phyloP scores from a whole-genome alignment of 805 yeast species.

The Ogataea haglerorum region DNA sequence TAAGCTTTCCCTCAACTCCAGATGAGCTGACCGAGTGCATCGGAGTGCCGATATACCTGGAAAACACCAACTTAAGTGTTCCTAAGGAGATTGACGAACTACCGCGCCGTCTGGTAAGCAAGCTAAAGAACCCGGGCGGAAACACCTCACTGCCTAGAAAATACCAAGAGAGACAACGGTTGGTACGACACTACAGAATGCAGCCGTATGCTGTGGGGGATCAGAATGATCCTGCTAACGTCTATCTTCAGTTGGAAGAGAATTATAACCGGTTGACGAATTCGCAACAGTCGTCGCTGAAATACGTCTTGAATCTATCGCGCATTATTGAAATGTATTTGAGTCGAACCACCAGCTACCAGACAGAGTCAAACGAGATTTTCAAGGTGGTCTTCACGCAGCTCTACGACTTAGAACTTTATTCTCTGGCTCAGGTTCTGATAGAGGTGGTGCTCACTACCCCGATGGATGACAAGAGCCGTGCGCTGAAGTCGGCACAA shows the following conservation, averaged over 20 bases:
- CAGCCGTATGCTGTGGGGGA: constrained; percentile 4
- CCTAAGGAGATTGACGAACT: constrained; percentile 9
- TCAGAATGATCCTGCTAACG: background rate
- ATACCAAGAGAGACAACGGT: background rate
- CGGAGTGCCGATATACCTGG: constrained; percentile 17
- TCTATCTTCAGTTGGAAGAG: background rate
- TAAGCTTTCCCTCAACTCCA: constrained; percentile 20
- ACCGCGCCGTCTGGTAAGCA: constrained; percentile 4
- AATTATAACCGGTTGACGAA: background rate
- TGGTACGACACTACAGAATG: constrained; percentile 1
- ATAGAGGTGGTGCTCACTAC: constrained; percentile 12
- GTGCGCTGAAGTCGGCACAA: background rate
- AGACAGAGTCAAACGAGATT: constrained; percentile 6
- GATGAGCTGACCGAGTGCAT: constrained; percentile 17
- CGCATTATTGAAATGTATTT: constrained; percentile 6
- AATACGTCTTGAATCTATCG: constrained; percentile 7
- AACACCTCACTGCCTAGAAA: background rate
- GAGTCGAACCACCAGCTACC: constrained; percentile 1
- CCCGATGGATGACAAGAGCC: constrained; percentile 1
- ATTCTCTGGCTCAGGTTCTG: constrained; percentile 9
- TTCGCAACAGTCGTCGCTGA: constrained; percentile 1
- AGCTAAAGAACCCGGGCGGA: background rate
- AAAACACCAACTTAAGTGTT: constrained; percentile 7
- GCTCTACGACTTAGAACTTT: constrained; percentile 13
- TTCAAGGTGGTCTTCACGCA: constrained; percentile 18